Evolutionary conservation across 2,329 filamentous ascomycete genomes (phyloP).

Genomic region (Trichoderma oligosporum): DNA sequence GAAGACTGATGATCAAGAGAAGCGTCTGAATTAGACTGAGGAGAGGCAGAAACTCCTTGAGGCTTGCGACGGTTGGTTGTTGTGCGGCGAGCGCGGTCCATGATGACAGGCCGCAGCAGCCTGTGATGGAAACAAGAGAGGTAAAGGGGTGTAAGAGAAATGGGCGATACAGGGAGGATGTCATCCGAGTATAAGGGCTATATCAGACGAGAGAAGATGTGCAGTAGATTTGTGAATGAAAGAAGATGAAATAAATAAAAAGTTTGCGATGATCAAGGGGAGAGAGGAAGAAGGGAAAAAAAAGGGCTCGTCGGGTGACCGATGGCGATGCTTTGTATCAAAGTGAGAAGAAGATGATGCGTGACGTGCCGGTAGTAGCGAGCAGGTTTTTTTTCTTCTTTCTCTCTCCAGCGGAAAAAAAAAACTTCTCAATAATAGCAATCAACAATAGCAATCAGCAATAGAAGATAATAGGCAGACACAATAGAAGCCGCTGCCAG

Average conservation of each 20-base stretch:
- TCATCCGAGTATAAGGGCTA: slow-evolving; percentile 1
- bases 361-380: slow-evolving; percentile 17
- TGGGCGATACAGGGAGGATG: slow-evolving; percentile 14
- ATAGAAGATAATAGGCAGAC: slow-evolving; percentile 18
- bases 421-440: slow-evolving; percentile 19
- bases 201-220: not conserved
- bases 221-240: not conserved
- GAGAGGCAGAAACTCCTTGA: slow-evolving; percentile 33
- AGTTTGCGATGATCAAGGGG: not conserved
- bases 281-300: not conserved
- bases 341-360: slow-evolving; percentile 16
- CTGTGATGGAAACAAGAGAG: slow-evolving; percentile 17
- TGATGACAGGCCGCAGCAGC: slow-evolving; percentile 32
- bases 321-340: slow-evolving; percentile 17
- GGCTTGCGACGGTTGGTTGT: slow-evolving; percentile 33
- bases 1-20: slow-evolving; percentile 32
- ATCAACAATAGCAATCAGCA: slow-evolving; percentile 20
- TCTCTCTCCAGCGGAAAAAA: slow-evolving; percentile 3
- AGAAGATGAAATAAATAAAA: not conserved
- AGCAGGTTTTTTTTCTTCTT: slow-evolving; percentile 15
- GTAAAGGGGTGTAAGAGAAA: slow-evolving; percentile 23
- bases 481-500: slow-evolving; percentile 16
- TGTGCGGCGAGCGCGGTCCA: slow-evolving; percentile 39
- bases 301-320: slow-evolving; percentile 6
- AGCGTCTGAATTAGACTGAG: slow-evolving; percentile 32